Evolutionary conservation across 352 stramenopile genomes (phyloP).

Genomic region (Phytophthora uliginosa): DNA sequence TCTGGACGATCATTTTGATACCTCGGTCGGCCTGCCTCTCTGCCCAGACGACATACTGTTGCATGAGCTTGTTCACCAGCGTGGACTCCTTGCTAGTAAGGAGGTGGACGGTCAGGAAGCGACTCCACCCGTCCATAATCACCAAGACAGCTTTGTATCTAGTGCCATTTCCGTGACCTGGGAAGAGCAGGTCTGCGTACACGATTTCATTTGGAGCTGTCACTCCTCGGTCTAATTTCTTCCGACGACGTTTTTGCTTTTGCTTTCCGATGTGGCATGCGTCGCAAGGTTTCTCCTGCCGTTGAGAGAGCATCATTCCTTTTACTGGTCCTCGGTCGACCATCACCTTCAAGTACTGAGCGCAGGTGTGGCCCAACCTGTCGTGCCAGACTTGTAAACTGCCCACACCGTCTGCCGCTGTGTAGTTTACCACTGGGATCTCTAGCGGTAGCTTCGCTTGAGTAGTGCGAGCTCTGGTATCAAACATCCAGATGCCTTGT

Average conservation of each 20-base stretch:
- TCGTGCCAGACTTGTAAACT: neutral
- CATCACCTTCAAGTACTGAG: slow-evolving; percentile 14
- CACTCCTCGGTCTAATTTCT: slow-evolving; percentile 6
- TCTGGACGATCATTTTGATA: slow-evolving; percentile 14
- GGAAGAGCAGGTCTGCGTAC: slow-evolving; percentile 13
- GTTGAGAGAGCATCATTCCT: slow-evolving; percentile 3
- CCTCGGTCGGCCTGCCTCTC: slow-evolving; percentile 7
- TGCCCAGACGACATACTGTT: slow-evolving; percentile 12
- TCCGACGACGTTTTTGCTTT: neutral
- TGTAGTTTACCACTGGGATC: neutral
- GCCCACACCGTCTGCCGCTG: neutral
- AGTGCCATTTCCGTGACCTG: slow-evolving; percentile 1
- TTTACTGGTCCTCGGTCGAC: neutral
- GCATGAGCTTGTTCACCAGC: slow-evolving; percentile 9
- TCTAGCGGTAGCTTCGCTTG: too few relatives aligned
- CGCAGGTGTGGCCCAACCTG: neutral
- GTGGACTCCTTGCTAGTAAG: neutral
- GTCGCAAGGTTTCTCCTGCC: neutral
- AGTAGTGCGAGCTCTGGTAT: too few relatives aligned
- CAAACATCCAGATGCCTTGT: slow-evolving; percentile 9
- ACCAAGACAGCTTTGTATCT: slow-evolving; percentile 6
- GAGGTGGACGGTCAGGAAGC: slow-evolving; percentile 10
- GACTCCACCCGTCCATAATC: slow-evolving; percentile 14
- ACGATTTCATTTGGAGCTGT: slow-evolving; percentile 9
- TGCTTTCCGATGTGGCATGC: slow-evolving; percentile 16